phyloP scores from a whole-genome alignment of 352 stramenopile species.

The Albugo laibachii region DNA sequence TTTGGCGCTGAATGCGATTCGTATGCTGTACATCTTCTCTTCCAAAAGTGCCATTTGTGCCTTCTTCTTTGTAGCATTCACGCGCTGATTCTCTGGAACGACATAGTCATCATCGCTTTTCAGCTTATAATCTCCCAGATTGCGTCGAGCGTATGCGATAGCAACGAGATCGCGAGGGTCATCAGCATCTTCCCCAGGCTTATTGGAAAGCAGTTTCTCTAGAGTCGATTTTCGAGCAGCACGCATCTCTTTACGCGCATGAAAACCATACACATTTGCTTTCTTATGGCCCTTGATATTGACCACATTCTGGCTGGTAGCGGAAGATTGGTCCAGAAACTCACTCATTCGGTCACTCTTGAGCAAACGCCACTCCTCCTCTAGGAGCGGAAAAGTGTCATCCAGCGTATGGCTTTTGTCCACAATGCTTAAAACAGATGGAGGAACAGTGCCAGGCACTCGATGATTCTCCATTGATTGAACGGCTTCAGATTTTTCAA shows the following conservation, averaged over 20 bases:
- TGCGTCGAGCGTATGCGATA: constrained; percentile 69
- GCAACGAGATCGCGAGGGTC: constrained; percentile 80
- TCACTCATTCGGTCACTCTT: constrained; percentile 2
- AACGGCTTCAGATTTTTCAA: too few relatives aligned
- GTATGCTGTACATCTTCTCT: constrained; percentile 57
- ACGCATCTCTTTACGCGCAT: constrained; percentile 59
- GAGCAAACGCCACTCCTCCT: constrained; percentile 3
- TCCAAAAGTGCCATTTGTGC: constrained; percentile 73
- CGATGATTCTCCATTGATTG: constrained; percentile 38
- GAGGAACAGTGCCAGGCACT: constrained; percentile 12
- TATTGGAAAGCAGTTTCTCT: constrained; percentile 32
- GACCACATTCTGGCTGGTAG: background rate
- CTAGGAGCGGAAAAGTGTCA: constrained; percentile 36
- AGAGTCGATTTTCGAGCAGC: constrained; percentile 46
- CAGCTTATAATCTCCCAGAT: constrained; percentile 86
- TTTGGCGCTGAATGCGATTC: constrained; percentile 79
- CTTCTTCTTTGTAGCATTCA: constrained; percentile 81
- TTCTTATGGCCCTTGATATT: background rate
- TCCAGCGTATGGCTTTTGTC: constrained; percentile 29
- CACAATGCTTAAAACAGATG: constrained; percentile 25
- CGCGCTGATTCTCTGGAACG: constrained; percentile 72
- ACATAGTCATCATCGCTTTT: constrained; percentile 78
- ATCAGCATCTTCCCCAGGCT: constrained; percentile 79
- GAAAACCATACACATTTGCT: constrained; percentile 41
- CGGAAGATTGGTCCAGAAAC: background rate